Conservation (phyloP, 768 basidiomycete species). For the Tulasnella sp. region DNA sequence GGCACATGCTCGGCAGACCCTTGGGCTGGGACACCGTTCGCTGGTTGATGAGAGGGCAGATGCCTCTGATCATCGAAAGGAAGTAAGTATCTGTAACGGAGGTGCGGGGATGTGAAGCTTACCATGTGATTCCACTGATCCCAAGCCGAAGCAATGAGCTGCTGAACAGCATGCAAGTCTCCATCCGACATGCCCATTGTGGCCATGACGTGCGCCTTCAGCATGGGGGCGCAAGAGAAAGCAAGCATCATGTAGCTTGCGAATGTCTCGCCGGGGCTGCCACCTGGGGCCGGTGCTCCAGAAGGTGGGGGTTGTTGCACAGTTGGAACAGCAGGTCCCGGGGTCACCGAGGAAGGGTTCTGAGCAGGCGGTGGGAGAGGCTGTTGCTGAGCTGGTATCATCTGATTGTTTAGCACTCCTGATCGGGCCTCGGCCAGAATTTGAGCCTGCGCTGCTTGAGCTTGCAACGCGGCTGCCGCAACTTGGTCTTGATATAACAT, state of each 20-base stretch:
- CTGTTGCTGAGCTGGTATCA: not conserved
- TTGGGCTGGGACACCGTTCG: not conserved
- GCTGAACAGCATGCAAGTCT: conserved; percentile 68
- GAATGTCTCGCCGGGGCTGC: conserved; percentile 64
- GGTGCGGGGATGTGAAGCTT: not conserved
- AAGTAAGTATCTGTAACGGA: not conserved
- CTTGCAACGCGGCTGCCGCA: not conserved
- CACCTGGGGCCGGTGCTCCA: not conserved
- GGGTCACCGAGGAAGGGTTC: not conserved
- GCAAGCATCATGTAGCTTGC: conserved; percentile 70
- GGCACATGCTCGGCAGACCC: not conserved
- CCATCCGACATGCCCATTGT: conserved; percentile 68
- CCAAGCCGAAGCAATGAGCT: conserved; percentile 75
- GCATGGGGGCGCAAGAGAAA: conserved; percentile 61
- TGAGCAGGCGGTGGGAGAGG: not conserved
- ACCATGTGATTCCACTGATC: conserved; percentile 82
- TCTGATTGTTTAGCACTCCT: not conserved
- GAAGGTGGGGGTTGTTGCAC: not conserved
- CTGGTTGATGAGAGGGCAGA: not conserved
- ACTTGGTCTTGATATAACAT: conserved; percentile 10
- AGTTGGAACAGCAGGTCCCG: not conserved
- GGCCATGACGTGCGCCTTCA: conserved; percentile 68
- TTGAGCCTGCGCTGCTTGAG: not conserved
- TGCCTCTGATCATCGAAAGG: not conserved
- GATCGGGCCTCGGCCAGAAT: not conserved